Percentiles rank a stretch among this genome's conserved stretches.
phyloP scores from a whole-genome alignment of 2,329 filamentous ascomycete species.

The Aspergillus carbonarius region DNA sequence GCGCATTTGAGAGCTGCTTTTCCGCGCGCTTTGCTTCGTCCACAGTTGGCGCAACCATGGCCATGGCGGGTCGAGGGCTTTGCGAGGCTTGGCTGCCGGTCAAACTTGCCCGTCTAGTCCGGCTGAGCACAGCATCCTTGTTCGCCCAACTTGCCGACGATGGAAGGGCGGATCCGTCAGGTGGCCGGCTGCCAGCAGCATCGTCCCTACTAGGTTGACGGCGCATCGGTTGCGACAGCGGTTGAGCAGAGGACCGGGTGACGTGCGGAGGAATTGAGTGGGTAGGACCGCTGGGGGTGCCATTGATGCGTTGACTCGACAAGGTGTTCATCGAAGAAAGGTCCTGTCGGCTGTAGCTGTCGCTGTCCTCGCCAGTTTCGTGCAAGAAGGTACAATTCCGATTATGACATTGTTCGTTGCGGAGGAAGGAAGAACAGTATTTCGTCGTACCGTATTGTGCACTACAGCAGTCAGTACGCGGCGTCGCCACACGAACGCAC shows the following conservation, averaged over 20 bases:
- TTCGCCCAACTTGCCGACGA: constrained; percentile 92
- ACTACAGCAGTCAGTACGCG: constrained; percentile 36
- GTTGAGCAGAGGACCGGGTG: constrained; percentile 52
- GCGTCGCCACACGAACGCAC: background rate
- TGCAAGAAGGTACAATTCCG: constrained; percentile 97
- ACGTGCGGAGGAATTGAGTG: constrained; percentile 37
- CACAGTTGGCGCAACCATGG: constrained; percentile 40
- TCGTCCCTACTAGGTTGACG: constrained; percentile 74
- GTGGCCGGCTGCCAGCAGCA: constrained; percentile 56
- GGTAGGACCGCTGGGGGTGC: constrained; percentile 20
- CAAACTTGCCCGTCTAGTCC: constrained; percentile 68
- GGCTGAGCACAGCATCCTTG: constrained; percentile 63
- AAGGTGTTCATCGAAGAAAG: constrained; percentile 92
- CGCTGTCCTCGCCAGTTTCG: constrained; percentile 95
- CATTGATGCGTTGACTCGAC: constrained; percentile 65
- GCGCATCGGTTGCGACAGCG: constrained; percentile 62
- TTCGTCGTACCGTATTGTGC: constrained; percentile 88
- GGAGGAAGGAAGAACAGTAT: constrained; percentile 95
- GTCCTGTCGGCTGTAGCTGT: constrained; percentile 93
- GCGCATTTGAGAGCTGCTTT: constrained; percentile 30
- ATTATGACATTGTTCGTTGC: constrained; percentile 92
- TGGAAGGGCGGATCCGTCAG: constrained; percentile 87
- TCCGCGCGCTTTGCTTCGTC: constrained; percentile 39
- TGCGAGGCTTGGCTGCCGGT: constrained; percentile 78
- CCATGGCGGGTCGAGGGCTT: constrained; percentile 66